Base-by-base conservation (phyloP, 345 rosid genomes). In the Triadica sebifera region DNA sequence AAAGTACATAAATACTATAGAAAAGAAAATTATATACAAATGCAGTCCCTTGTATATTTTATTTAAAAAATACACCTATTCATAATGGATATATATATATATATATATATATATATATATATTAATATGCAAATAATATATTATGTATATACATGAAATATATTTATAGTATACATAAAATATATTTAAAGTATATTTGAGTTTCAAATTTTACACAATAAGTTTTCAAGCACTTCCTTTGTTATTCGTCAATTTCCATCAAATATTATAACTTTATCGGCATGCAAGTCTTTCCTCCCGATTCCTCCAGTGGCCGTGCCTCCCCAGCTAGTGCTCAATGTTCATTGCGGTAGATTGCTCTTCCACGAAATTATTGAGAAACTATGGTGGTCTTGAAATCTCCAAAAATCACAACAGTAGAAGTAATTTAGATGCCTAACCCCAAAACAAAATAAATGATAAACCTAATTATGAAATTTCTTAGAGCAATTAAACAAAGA, bases 341-440 rank as follows among this genome's bases (percentile, higher is more conserved):
- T 87, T 89, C 74, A 75, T 88, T 17, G 75, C 82, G 12, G 80
- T 71, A 68, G 82, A 77, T 65, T 24, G 61, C 67, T 81, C 85
- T 76, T 88, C 93, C 6, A 88, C 87, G 0, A 84, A 74, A 81
- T 91, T 85, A 72, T 85, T 90, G 46, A 94, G 93, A 85, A 94
- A 92, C 82, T 86, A 86, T 0, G 98, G 98, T 6, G 98, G 98
- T 61, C 93, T 92, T 83, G 93, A 85, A 82, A 94, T 73, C 97
- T 94, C 76, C 84, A 83, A 55, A 61, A 76, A 45, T 71, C 82
- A 84, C 38, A 64, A 73, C 53, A 65, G 67, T 49, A 13, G 75
- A 62, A 60, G 0, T 4, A 75, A 41, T 1, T 39, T 47, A 46
- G 49, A 6, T 46, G 19, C 19, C 58, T 29, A 15, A 59, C 20